Conservation (phyloP, 2,329 filamentous ascomycete genomes). For the Teratosphaeriaceae sp. region DNA sequence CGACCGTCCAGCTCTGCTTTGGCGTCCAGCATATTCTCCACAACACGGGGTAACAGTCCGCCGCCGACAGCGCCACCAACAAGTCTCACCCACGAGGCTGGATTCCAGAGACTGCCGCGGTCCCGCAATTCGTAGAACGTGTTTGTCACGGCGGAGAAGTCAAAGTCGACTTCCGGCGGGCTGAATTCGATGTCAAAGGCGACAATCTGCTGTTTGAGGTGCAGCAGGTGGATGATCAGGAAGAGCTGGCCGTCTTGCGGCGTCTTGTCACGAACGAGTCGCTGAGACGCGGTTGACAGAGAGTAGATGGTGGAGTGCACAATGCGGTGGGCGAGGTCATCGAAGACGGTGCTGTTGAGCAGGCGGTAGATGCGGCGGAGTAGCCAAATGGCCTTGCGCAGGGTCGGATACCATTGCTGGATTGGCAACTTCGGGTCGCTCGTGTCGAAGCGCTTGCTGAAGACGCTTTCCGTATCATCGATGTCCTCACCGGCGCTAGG, state of each 20-base stretch:
- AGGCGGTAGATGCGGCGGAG: conserved; percentile 63
- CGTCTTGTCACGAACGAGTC: conserved; percentile 57
- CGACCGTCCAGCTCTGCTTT: conserved; percentile 61
- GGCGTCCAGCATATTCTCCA: conserved; percentile 66
- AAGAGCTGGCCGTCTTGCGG: conserved; percentile 79
- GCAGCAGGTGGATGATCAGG: conserved; percentile 87
- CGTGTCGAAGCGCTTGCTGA: conserved; percentile 20
- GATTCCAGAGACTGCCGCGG: conserved; percentile 60
- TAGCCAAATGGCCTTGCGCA: conserved; percentile 61
- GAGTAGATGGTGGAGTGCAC: conserved; percentile 85
- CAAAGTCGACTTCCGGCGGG: conserved; percentile 57
- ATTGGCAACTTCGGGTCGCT: conserved; percentile 11
- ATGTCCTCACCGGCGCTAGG: conserved; percentile 48
- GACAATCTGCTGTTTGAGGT: conserved; percentile 92
- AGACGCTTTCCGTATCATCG: conserved; percentile 45
- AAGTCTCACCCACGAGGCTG: conserved; percentile 54
- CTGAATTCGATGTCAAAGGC: conserved; percentile 87
- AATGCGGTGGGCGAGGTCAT: conserved; percentile 70
- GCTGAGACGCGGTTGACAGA: conserved; percentile 64
- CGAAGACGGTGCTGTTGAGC: conserved; percentile 63
- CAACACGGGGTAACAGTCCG: conserved; percentile 56
- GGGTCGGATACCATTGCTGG: conserved; percentile 56
- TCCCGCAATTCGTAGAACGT: conserved; percentile 63
- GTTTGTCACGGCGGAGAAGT: conserved; percentile 58
- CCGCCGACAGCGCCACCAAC: conserved; percentile 38